Base-by-base conservation (phyloP, 2,329 filamentous ascomycete genomes). In the Thielaviopsis cerberus region DNA sequence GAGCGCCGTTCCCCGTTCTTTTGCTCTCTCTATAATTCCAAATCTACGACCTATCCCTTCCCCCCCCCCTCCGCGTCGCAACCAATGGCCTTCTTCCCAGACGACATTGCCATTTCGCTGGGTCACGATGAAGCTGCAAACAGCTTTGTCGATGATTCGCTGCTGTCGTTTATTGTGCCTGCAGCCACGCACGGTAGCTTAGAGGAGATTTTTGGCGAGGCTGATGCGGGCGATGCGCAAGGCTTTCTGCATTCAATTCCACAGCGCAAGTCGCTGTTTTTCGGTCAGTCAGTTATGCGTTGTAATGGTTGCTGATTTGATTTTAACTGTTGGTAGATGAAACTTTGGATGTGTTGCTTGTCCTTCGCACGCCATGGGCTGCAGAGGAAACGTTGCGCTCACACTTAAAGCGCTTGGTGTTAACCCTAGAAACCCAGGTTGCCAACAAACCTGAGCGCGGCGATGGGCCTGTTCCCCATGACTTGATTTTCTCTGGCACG, bases 371-470 rank as follows among this genome's bases (percentile, higher is more conserved):
- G 8, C 81, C 82, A 3, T 74, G 77, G 65, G 72, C 77, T 58
- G 76, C 80, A 58, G 76, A 84, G 61, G 67, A 73, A 30, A 71
- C 72, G 0, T 70, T 88, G 22, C 74, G 77, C 58, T 74, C 77
- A 37, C 80, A 81, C 58, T 71, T 88, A 37, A 73, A 74, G 54
- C 75, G 83, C 59, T 70, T 89, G n/a, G 73, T 77, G 24, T 75
- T 89, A 60, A 79, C 76, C 51, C 69, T 90, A 7, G 83, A 89
- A 64, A 80, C 77, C 1, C 80, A 83, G 60, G 77, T 86, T 41
- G 69, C 79, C 59, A 85, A 83, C 67, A 72, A 76, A 67, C 71
- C 73, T 66, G 72, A 76, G 17, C 70, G 69, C 23, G 70, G 76
- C 13, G 58, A 60, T 17, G 58, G 55, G 3, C 71, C 74, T 1